Conservation (phyloP, 371 early-diverging fungal species). For the Mortierella sp. region DNA sequence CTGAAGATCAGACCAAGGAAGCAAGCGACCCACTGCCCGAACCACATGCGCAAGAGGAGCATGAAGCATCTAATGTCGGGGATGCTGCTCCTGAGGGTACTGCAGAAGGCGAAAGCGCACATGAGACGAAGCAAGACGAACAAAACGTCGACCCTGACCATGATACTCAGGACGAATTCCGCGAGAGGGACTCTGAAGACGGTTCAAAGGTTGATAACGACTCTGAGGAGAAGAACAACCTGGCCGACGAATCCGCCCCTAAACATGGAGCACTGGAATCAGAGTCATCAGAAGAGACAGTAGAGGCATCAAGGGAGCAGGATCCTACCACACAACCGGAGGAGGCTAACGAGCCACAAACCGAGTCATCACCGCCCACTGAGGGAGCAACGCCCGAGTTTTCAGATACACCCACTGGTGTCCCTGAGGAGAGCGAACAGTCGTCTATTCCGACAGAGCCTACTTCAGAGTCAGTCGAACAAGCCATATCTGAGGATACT, state of each 20-base stretch:
- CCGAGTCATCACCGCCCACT: background rate
- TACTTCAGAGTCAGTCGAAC: conserved; percentile 8
- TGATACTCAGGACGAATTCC: too few species aligned
- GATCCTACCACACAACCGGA: background rate
- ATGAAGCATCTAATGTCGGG: background rate
- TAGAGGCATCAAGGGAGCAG: background rate
- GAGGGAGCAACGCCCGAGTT: conserved; percentile 22
- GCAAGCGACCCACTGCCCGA: background rate
- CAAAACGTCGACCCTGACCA: too few species aligned
- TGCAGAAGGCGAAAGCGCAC: background rate
- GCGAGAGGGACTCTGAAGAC: too few species aligned
- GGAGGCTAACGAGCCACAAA: background rate
- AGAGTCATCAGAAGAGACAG: background rate
- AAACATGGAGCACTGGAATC: too few species aligned
- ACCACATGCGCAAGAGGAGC: background rate
- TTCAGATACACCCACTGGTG: conserved; percentile 16
- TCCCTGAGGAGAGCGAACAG: conserved; percentile 7
- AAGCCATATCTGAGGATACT: conserved; percentile 1
- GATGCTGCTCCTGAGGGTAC: conserved; percentile 2
- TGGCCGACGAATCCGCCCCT: conserved; percentile 6
- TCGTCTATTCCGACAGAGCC: background rate
- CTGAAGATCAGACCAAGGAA: background rate
- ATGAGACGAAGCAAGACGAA: too few species aligned
- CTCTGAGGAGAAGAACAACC: too few species aligned
- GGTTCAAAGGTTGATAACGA: too few species aligned